Evolutionary conservation across 306 rosid genomes (phyloP).

Genomic region (Morella rubra): DNA sequence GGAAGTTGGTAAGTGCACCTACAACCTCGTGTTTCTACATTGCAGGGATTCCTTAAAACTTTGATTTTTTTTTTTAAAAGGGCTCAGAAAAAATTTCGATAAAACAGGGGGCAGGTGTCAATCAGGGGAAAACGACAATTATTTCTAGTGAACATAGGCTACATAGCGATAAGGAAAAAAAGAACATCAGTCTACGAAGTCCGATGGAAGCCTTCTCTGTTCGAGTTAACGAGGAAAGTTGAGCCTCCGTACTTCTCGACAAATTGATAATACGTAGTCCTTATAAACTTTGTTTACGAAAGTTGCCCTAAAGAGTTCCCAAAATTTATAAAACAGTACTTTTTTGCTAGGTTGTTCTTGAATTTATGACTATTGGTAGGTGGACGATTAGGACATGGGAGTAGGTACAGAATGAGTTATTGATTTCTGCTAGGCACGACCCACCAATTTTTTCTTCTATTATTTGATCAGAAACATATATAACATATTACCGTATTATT

Average conservation of each 20-base stretch:
- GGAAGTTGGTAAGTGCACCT: slow-evolving; percentile 2
- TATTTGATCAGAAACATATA: too few species aligned
- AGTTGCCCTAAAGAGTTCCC: neutral
- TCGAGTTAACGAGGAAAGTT: neutral
- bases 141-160: too few species aligned
- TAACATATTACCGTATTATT: too few species aligned
- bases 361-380: neutral
- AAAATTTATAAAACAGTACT: neutral
- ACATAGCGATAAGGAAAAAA: too few species aligned
- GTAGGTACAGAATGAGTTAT: neutral
- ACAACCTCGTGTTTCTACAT: slow-evolving; percentile 9
- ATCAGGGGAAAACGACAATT: too few species aligned
- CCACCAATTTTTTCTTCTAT: too few species aligned
- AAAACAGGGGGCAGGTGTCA: too few species aligned
- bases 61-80: neutral
- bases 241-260: slow-evolving; percentile 32
- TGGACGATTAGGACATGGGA: slow-evolving; percentile 3
- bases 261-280: slow-evolving; percentile 28
- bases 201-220: too few species aligned
- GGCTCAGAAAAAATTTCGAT: neutral
- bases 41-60: too few species aligned
- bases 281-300: slow-evolving; percentile 18
- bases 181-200: too few species aligned
- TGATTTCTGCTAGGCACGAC: neutral
- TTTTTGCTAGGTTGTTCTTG: neutral